Conservation (phyloP, 352 stramenopile species). For the Globisporangium emineosum region DNA sequence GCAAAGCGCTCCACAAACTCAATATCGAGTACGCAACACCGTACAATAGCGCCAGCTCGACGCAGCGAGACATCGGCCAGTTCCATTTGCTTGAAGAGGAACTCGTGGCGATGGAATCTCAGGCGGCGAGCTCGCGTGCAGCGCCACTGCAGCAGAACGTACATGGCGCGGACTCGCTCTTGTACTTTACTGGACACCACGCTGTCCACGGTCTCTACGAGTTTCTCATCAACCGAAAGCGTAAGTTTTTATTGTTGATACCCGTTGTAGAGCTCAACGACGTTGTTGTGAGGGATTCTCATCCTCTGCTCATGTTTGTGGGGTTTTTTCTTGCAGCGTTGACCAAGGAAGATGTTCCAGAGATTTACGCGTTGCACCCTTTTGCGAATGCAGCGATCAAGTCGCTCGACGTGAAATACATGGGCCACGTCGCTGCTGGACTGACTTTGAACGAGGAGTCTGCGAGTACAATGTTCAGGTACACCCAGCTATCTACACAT, state of each 20-base stretch:
- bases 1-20: conserved; percentile 62
- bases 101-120: conserved; percentile 22
- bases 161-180: conserved; percentile 57
- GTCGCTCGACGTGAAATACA: conserved; percentile 44
- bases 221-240: conserved; percentile 73
- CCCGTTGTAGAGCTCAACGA: no score
- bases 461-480: conserved; percentile 18
- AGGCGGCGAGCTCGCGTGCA: conserved; percentile 5
- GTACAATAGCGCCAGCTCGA: conserved; percentile 43
- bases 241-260: conserved; percentile 31
- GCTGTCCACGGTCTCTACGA: conserved; percentile 71
- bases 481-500: background rate
- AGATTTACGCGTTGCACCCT: conserved; percentile 47
- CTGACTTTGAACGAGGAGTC: conserved; percentile 9
- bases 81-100: conserved; percentile 52
- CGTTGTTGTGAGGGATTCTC: background rate
- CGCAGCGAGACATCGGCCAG: conserved; percentile 39
- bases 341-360: conserved; percentile 71
- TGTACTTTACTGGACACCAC: conserved; percentile 61
- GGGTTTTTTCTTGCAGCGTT: conserved; percentile 38
- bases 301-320: background rate
- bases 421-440: conserved; percentile 26
- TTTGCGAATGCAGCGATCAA: conserved; percentile 67
- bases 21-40: conserved; percentile 56
- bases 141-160: conserved; percentile 30